These are phyloP conservation scores for Cutaneotrichosporon sp. DNA, from an alignment of 1,284 basidiomycete genomes.

Conservation along the genomic window DNA sequence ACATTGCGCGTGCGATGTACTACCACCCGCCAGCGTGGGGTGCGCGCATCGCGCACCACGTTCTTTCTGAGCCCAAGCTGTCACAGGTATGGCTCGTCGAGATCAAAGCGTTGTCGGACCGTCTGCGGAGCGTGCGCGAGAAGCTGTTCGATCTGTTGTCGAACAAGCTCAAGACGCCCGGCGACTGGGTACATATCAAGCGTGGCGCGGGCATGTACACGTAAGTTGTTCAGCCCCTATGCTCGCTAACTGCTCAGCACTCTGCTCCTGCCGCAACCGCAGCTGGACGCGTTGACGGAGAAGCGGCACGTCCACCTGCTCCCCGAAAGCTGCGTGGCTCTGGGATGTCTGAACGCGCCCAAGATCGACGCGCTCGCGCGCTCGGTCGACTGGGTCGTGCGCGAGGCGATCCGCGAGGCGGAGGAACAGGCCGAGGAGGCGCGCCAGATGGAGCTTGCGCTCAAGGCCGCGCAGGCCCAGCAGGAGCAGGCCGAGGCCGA, in stretches of 20 bases:
- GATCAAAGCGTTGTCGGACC: conserved; percentile 82
- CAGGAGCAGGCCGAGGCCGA: conserved; percentile 38
- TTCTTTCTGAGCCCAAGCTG: conserved; percentile 39
- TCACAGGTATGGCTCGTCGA: conserved; percentile 71
- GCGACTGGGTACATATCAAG: conserved; percentile 84
- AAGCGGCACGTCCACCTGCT: conserved; percentile 44
- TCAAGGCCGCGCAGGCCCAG: conserved; percentile 38
- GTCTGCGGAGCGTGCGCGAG: conserved; percentile 85
- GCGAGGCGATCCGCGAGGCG: conserved; percentile 35
- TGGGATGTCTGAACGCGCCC: conserved; percentile 42
- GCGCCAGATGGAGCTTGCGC: conserved; percentile 36
- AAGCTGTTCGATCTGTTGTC: conserved; percentile 72
- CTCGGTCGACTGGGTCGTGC: conserved; percentile 41
- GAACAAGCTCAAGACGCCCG: conserved; percentile 76
- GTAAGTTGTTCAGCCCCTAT: conserved; percentile 19
- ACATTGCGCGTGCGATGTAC: conserved; percentile 37
- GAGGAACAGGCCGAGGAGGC: conserved; percentile 37
- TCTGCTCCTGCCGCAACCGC: conserved; percentile 32
- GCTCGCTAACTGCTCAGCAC: conserved; percentile 24
- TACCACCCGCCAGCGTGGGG: conserved; percentile 44
- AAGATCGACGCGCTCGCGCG: conserved; percentile 43
- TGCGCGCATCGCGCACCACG: conserved; percentile 39
- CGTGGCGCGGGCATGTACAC: conserved; percentile 49
- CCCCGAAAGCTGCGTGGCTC: conserved; percentile 42
- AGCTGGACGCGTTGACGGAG: conserved; percentile 32